Evolutionary conservation across 2,329 filamentous ascomycete species (phyloP), one percentile per base, ranked within the genome.

Genomic region (Pseudocercospora crystallina): DNA sequence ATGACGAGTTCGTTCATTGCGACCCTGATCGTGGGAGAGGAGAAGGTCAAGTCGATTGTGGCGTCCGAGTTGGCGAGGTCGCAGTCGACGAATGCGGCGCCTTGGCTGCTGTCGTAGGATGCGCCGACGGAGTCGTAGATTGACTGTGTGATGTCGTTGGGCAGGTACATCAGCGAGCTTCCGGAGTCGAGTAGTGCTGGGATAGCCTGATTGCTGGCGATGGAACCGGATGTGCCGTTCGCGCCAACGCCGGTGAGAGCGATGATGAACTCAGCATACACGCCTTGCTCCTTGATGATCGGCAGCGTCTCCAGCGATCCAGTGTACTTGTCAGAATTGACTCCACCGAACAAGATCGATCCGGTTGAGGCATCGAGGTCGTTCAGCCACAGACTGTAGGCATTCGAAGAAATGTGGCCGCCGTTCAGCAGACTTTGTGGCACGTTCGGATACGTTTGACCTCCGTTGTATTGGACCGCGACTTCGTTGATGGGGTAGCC

Each of bases 401-500:
- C 83, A 60, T 81, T 80, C 26, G 76, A 76, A 47, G 77, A 75
- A 63, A 89, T 87, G 43, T 80, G 65, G 36, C 80, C 80, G 61
- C 87, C 78, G 20, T 79, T 66, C 15, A 82, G 76, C 66, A 94
- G 76, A 58, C 82, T 76, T 65, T 84, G 78, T 13, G 89, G 76
- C 30, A 92, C 73, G 64, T 87, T 83, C 11, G 77, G 67, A 58
- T 83, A 84, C 8, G 74, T 66, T 2, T 69, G 51, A 17, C 68
- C 69, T 5, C 78, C 75, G 8, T 76, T 79, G 56, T 81, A 76
- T 44, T 78, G 78, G 39, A 87, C 82, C 60, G 86, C 82, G 10
- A 87, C 88, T 71, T 96, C 91, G 67, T 95, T 94, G 57, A 78
- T 69, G 0, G 79, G 67, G 67, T 96, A 96, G 5, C 91, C 91